Evolutionary conservation across 805 yeast species (phyloP).

Genomic region (Yarrowia divulgata): DNA sequence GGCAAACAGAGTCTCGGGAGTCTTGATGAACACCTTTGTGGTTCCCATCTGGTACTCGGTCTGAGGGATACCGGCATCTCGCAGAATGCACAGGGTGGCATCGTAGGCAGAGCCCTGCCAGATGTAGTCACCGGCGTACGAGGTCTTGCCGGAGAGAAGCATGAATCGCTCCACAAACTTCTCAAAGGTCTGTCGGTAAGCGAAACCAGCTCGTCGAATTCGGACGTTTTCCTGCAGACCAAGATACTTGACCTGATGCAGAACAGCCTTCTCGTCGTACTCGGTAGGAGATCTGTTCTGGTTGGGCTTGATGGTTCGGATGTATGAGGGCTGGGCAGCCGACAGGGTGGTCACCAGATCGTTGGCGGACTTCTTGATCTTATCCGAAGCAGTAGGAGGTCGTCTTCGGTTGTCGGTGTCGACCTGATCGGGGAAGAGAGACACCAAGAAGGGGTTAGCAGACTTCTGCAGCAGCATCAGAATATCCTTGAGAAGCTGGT

Average conservation of each 20-base stretch:
- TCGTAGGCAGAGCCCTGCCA: conserved; percentile 67
- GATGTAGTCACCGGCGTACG: conserved; percentile 85
- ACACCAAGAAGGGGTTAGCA: conserved; percentile 64
- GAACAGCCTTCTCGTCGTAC: conserved; percentile 84
- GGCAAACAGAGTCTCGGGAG: conserved; percentile 95
- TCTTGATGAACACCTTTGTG: conserved; percentile 90
- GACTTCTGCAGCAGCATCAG: conserved; percentile 80
- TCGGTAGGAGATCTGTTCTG: conserved; percentile 90
- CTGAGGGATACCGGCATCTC: conserved; percentile 71
- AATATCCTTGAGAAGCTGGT: conserved; percentile 86
- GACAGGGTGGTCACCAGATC: conserved; percentile 87
- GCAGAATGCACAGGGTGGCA: conserved; percentile 62
- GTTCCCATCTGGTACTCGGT: conserved; percentile 91
- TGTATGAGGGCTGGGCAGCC: conserved; percentile 91
- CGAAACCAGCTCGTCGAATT: conserved; percentile 98
- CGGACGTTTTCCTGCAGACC: conserved; percentile 97
- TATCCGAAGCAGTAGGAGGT: conserved; percentile 96
- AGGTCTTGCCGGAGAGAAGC: conserved; percentile 82
- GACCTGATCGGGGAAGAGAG: conserved; percentile 69
- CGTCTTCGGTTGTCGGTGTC: conserved; percentile 74
- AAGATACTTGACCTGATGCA: conserved; percentile 93
- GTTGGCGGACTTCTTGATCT: conserved; percentile 91
- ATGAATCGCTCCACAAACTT: conserved; percentile 95
- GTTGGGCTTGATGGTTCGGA: conserved; percentile 97
- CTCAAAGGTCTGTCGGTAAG: conserved; percentile 95